Base-by-base conservation (phyloP, 192 early-diverging fungal species). In the Thamnidium elegans region DNA sequence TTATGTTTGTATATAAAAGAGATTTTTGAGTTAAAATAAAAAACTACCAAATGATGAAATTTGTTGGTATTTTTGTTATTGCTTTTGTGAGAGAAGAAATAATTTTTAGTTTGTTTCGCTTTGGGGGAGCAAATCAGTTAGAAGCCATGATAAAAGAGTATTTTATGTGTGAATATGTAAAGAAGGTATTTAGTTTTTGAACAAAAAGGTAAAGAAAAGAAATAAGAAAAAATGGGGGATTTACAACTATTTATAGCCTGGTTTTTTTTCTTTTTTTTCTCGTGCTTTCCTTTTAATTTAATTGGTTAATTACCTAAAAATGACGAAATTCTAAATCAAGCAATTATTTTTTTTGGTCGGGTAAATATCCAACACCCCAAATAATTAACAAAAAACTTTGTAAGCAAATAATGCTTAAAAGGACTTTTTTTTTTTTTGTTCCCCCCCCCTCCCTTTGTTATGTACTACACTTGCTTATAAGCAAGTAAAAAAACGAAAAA, bases 1-100 rank as follows among this genome's bases (percentile, higher is more conserved):
- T 56, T 56, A 56, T 56, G 54, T 26, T 55, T 55, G 26, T 55
- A 55, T 32, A 32, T 55, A 55, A 48, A 26, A 31, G 53, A 55
- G 53, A 31, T 31, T 55, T 32, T 31, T 31, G 32, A 48, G 53
- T n/a, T 39, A 39, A 54, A 3, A 31, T 39, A 39, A 55, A 3
- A 31, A 39, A 39, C 36, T 39, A 39, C 36, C 36, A 39, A 39
- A 39, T 32, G 31, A 31, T 55, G 53, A 55, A 54, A 31, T 34
- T 55, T 55, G 31, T 56, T 56, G 36, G 36, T 54, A 30, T 53
- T 54, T 52, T 54, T 54, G 23, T 54, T 54, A 63, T 32, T 42
- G 48, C 47, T 19, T 26, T 19, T 26, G n/a, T 15, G 56, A 20
- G 21, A 59, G 20, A 59, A 59, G 21, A 44, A 44, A 44, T 43